phyloP scores from a whole-genome alignment of 257 asterid genomes.

The Avicennia marina region DNA sequence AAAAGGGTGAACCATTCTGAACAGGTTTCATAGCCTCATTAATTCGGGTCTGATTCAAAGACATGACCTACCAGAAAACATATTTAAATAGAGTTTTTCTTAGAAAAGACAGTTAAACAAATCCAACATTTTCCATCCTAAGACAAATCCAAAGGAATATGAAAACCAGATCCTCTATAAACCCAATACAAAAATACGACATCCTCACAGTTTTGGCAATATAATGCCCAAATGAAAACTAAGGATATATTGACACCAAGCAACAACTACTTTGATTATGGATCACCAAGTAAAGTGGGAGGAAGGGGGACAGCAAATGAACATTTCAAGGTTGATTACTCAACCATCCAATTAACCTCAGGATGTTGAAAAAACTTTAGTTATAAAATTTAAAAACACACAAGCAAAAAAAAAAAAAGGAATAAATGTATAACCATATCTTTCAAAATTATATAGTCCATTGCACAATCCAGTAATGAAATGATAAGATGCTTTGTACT shows the following conservation, averaged over 20 bases:
- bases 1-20: slow-evolving; percentile 47
- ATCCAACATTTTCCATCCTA: too few species aligned
- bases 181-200: too few species aligned
- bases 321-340: background rate
- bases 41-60: slow-evolving; percentile 83
- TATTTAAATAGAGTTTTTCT: background rate
- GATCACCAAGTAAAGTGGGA: background rate
- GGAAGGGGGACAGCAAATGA: background rate
- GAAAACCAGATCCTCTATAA: slow-evolving; percentile 1
- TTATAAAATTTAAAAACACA: background rate
- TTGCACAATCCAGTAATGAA: too few species aligned
- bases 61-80: slow-evolving; percentile 63
- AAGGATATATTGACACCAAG: too few species aligned
- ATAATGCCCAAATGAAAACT: too few species aligned
- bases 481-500: background rate
- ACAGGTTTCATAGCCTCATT: slow-evolving; percentile 90
- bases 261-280: too few species aligned
- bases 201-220: too few species aligned
- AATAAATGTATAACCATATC: too few species aligned
- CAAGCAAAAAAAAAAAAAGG: too few species aligned
- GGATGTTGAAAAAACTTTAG: background rate
- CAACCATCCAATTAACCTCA: slow-evolving; percentile 6
- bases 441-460: too few species aligned
- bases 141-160: slow-evolving; percentile 1
- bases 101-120: too few species aligned